These are phyloP conservation scores for Scytalidium lignicola DNA, from an alignment of 2,329 filamentous ascomycete species.

Conservation along the genomic window DNA sequence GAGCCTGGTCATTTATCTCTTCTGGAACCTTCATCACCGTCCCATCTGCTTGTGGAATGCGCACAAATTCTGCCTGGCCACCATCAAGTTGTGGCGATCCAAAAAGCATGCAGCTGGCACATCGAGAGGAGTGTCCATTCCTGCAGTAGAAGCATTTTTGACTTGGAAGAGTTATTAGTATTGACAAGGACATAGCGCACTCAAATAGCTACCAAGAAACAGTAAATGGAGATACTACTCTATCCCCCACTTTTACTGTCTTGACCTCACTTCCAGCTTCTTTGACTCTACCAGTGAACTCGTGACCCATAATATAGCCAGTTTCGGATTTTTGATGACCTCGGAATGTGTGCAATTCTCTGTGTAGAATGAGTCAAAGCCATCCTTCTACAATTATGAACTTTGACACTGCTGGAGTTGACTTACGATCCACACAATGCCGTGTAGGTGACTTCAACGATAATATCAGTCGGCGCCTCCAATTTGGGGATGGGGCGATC, in stretches of 20 bases:
- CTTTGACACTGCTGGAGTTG: neutral
- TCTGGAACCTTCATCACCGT: slow-evolving; percentile 68
- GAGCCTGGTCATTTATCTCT: slow-evolving; percentile 63
- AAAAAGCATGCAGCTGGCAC: slow-evolving; percentile 62
- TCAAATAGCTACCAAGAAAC: slow-evolving; percentile 60
- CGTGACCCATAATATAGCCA: slow-evolving; percentile 69
- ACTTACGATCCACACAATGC: slow-evolving; percentile 81
- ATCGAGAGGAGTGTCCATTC: slow-evolving; percentile 71
- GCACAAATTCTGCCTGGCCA: slow-evolving; percentile 75
- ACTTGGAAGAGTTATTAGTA: slow-evolving; percentile 28
- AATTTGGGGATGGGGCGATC: slow-evolving; percentile 72
- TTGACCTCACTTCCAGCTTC: slow-evolving; percentile 64
- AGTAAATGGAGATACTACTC: slow-evolving; percentile 80
- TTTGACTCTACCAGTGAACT: slow-evolving; percentile 75
- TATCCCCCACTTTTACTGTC: slow-evolving; percentile 67
- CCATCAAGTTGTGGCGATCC: slow-evolving; percentile 65
- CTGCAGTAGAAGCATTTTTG: slow-evolving; percentile 81
- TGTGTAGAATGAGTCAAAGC: slow-evolving; percentile 28
- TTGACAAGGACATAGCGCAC: neutral
- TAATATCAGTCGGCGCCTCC: slow-evolving; percentile 64
- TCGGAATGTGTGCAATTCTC: slow-evolving; percentile 79
- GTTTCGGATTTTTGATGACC: slow-evolving; percentile 67
- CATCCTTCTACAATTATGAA: neutral
- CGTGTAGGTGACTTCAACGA: slow-evolving; percentile 75
- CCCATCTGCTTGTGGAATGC: slow-evolving; percentile 72